phyloP scores from a whole-genome alignment of 208 protist genomes.

The Leishmania major region DNA sequence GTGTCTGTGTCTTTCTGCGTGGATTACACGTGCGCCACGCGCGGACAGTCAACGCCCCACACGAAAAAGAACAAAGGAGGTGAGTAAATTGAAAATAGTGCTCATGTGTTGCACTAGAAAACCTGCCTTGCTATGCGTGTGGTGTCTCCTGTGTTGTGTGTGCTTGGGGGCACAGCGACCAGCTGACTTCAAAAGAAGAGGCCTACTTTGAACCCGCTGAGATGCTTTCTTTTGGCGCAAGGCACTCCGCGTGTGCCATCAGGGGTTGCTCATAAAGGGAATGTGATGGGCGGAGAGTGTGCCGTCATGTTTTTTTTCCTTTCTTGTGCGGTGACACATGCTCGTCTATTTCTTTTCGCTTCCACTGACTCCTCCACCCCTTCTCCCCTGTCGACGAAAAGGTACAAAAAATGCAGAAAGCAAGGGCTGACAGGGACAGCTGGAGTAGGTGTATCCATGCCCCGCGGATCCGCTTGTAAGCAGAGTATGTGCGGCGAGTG shows the following conservation, averaged over 20 bases:
- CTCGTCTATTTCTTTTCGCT: neutral
- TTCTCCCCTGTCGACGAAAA: neutral
- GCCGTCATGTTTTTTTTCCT: neutral
- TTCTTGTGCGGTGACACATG: neutral
- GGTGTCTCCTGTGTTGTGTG: neutral
- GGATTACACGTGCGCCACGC: neutral
- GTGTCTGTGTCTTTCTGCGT: neutral
- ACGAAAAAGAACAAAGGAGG: neutral
- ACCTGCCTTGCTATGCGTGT: neutral
- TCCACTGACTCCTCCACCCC: neutral
- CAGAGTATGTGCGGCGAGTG: slow-evolving; percentile 12
- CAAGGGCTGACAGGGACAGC: neutral
- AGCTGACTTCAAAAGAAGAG: neutral
- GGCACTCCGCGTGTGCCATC: neutral
- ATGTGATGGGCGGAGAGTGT: neutral
- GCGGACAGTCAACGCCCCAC: neutral
- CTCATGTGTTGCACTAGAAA: neutral
- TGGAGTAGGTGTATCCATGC: slow-evolving; percentile 8
- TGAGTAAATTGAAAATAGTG: too few species aligned
- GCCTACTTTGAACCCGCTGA: neutral
- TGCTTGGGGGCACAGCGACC: neutral
- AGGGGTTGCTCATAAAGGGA: neutral
- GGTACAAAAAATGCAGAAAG: neutral
- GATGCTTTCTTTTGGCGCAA: slow-evolving; percentile 7
- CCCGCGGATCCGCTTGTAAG: slow-evolving; percentile 6